Evolutionary conservation across 208 protist genomes (phyloP), one percentile per base, ranked within the genome.

Genomic region (Acanthamoeba pearcei): DNA sequence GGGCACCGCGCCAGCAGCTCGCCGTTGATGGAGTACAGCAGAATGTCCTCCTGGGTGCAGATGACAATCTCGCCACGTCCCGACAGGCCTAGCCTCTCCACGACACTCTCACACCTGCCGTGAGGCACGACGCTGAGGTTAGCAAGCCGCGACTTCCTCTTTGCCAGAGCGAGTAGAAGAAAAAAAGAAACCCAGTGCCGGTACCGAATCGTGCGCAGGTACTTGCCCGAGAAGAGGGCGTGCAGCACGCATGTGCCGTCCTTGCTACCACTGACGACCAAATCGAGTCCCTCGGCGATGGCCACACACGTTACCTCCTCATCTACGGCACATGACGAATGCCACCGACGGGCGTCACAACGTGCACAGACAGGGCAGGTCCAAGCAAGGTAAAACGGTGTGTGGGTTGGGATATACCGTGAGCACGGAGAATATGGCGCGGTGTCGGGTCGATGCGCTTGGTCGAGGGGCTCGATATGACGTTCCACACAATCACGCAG

Each of bases 301-400:
- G 91, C 96, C 0, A 97, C 91, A 88, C 97, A 97, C 3, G 95
- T 98, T 19, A 97, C 85, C 62, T 97, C 96, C 91, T 97, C 97
- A 89, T 97, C 96, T 78, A 35, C 42, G 24, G 3, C 8, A 53
- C 42, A 32, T 2, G 10, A 38, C n/a, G 1, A 38, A 38, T 13
- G 46, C 46, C 46, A 53, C 2, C 19, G 24, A 83, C 74, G 12
- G 53, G 10, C 46, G 66, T 60, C 12, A 60, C 53, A 1, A 60
- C 12, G 53, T 60, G 53, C 53, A 60, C 19, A 6, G 22, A 60
- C 19, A 6, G 22, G 27, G 35, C 8, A 83, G 12, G 24, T 29
- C 6, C 8, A 38, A 8, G 29, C 8, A 38, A 72, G n/a, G 29
- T 3, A 68, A 29, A 60, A 0, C 0, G 8, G 27, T 15, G 60